Evolutionary conservation across 1,284 basidiomycete species (phyloP), one percentile per base, ranked within the genome.

Genomic region (Ceratobasidium theobromae): DNA sequence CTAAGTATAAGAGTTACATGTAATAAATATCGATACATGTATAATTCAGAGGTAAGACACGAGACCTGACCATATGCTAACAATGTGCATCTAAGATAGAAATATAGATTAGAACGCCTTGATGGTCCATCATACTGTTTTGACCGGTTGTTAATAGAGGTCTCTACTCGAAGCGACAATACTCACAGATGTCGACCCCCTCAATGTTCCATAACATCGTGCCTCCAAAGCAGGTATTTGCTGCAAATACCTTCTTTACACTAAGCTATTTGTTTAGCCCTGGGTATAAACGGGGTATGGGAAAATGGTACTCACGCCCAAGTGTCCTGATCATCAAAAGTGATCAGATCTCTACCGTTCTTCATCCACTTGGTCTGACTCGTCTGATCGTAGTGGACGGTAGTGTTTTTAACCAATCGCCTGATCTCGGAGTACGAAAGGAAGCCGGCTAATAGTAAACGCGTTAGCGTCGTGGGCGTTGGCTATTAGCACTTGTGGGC

Each of bases 291-390:
- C 11, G 8, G 6, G 8, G 6, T 16, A 38, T 38, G 35, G 6
- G 25, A 27, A n/a, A 18, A 6, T 4, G 23, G 23, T 28, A 43
- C 53, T 43, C 30, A 55, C 53, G 53, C 53, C 53, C 53, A 55
- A 43, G 53, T 55, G 30, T 55, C 53, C 40, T 55, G 41, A 25
- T 55, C 53, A 25, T n/a, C n/a, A n/a, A n/a, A n/a, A n/a, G n/a
- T n/a, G n/a, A n/a, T n/a, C n/a, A n/a, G n/a, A n/a, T n/a, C 53
- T 14, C 53, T 40, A 23, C 38, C 53, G 53, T 45, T 55, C 53
- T 55, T 55, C 38, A 55, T 43, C 53, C 53, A 55, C n/a, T 55
- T 55, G 21, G 53, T 55, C 27, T 55, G 53, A 8, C 53, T 38
- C 23, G 40, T 30, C 38, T 55, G 41, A 40, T 55, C 53, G n/a